Conservation (phyloP, 257 asterid genomes). For the Solanum paucissectum region DNA sequence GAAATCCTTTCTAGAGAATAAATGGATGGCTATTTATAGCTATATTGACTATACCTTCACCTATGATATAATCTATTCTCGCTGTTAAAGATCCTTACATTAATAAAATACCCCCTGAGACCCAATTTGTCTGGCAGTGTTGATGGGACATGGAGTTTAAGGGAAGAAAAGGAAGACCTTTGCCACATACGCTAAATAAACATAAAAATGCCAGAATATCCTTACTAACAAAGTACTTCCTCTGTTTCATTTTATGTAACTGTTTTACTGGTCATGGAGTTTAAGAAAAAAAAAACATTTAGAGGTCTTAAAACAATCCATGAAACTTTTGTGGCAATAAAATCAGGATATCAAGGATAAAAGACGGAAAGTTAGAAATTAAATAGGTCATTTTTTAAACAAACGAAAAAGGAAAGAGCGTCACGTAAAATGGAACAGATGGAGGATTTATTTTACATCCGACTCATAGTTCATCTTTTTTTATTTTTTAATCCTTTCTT, state of each 20-base stretch:
- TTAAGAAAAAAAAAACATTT: neutral
- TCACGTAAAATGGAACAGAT: neutral
- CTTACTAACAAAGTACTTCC: neutral
- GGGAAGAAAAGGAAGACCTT: neutral
- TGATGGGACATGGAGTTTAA: neutral
- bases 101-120: neutral
- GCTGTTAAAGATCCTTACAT: neutral
- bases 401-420: neutral
- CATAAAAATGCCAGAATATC: neutral
- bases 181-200: neutral
- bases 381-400: neutral
- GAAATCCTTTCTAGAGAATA: neutral
- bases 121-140: neutral
- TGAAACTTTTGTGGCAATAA: neutral
- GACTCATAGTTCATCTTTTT: neutral
- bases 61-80: neutral
- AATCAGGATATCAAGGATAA: neutral
- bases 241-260: neutral
- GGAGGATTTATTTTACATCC: neutral
- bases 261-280: neutral
- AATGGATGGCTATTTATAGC: neutral
- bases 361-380: neutral
- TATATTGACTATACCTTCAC: neutral
- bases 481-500: neutral
- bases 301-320: neutral